Base-by-base conservation (phyloP, 1,284 basidiomycete species). In the Blastosporella zonata region DNA sequence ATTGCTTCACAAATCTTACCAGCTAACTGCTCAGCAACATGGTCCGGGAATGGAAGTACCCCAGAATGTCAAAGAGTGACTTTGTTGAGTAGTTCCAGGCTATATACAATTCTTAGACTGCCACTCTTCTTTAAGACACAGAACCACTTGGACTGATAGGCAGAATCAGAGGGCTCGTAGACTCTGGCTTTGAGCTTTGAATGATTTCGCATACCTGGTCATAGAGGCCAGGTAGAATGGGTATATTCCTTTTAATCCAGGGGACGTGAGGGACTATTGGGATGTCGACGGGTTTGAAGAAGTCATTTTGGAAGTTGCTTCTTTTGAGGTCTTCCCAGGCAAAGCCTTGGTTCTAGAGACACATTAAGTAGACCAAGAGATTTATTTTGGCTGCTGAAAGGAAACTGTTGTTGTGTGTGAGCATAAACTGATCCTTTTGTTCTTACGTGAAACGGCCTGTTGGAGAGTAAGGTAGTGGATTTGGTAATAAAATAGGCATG, bases 211-310 rank as follows among this genome's bases (percentile, higher is more conserved):
- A 62, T n/a, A 72, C 61, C 43, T 68, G 49, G 22, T 67, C 55
- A 35, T 61, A 62, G 29, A 72, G 60, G 0, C 67, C 68, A 0
- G 66, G 69, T 0, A 68, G 70, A 22, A 72, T 70, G 0, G 68
- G 70, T n/a, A 70, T 70, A 43, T 73, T 69, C 8, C 54, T 54
- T 9, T 61, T 39, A 0, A 64, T 59, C 69, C 70, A 72, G 0
- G 68, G 69, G 0, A 43, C 61, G 43, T 73, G 71, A 2, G 52
- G 52, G 1, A 73, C 50, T 0, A 61, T 56, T 0, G 69, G 66
- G 18, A 72, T 66, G 5, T 59, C 44, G 10, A 69, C 55, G 0
- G 67, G 66, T 0, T 58, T 56, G 46, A 72, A 71, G 56, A 62
- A 71, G 7, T 71, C 66, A 6, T 59, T 46, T 0, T 53, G 47